Evolutionary conservation across 768 basidiomycete genomes (phyloP).

Genomic region (Mycena vitilis): DNA sequence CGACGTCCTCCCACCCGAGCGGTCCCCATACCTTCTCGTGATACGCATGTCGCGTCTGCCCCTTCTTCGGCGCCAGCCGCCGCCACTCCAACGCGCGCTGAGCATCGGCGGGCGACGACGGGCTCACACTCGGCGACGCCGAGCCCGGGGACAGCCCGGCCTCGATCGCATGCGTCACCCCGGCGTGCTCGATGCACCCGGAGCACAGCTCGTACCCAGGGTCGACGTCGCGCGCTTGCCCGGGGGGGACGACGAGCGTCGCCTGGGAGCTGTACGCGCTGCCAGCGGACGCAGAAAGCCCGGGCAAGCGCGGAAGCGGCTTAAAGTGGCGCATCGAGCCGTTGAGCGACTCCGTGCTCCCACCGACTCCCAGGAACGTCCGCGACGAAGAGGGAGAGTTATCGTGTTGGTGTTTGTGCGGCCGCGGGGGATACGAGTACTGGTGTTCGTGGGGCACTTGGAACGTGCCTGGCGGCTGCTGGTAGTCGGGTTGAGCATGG

Average conservation of each 20-base stretch:
- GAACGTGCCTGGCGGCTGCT: slow-evolving; percentile 16
- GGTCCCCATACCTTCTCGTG: slow-evolving; percentile 88
- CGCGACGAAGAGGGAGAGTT: slow-evolving; percentile 30
- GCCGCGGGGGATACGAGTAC: slow-evolving; percentile 31
- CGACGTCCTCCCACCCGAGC: slow-evolving; percentile 88
- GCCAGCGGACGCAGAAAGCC: not conserved
- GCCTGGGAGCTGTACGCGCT: slow-evolving; percentile 33
- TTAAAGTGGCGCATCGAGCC: slow-evolving; percentile 35
- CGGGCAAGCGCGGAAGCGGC: slow-evolving; percentile 36
- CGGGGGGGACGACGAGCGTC: slow-evolving; percentile 30
- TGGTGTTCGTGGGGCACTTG: slow-evolving; percentile 19
- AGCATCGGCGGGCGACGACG: slow-evolving; percentile 67
- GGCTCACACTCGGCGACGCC: slow-evolving; percentile 52
- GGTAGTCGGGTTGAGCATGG: not conserved
- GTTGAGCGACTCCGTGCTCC: slow-evolving; percentile 34
- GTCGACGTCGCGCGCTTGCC: slow-evolving; percentile 30
- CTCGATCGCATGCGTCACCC: slow-evolving; percentile 82
- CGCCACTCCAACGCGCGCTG: slow-evolving; percentile 67
- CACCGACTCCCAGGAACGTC: slow-evolving; percentile 15
- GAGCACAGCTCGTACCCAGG: slow-evolving; percentile 88
- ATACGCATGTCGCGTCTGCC: slow-evolving; percentile 86
- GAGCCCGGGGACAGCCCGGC: slow-evolving; percentile 62
- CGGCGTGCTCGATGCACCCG: slow-evolving; percentile 80
- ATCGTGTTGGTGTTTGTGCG: slow-evolving; percentile 16
- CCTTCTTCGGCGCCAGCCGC: slow-evolving; percentile 79